phyloP scores from a whole-genome alignment of 2,329 filamentous ascomycete genomes.

The Colletotrichum australisinense region DNA sequence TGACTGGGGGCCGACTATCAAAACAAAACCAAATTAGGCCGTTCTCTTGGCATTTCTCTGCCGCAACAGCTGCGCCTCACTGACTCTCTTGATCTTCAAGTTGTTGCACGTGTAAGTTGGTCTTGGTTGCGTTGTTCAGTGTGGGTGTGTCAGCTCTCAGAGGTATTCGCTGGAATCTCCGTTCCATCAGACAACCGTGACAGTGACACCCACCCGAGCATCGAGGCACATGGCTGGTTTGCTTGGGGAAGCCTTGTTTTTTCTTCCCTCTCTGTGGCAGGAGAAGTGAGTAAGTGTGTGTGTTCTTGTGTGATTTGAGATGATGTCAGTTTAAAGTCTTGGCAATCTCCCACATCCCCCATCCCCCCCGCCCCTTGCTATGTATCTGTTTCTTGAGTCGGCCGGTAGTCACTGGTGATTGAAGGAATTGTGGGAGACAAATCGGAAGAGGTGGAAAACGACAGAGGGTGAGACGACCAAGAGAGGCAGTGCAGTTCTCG shows the following conservation, averaged over 20 bases:
- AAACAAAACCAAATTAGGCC: slow-evolving; percentile 2
- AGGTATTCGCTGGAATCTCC: slow-evolving; percentile 14
- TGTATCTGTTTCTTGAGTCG: not conserved
- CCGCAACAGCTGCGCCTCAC: not conserved
- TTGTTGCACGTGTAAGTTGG: slow-evolving; percentile 1
- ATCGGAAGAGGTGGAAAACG: slow-evolving; percentile 15
- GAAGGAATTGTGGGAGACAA: slow-evolving; percentile 5
- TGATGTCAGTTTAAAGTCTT: slow-evolving; percentile 28
- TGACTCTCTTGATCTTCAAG: not conserved
- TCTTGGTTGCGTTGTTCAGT: not conserved
- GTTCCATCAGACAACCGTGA: not conserved
- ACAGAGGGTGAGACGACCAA: slow-evolving; percentile 8
- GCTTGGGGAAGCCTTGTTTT: not conserved
- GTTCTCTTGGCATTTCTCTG: slow-evolving; percentile 1
- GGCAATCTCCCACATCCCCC: not conserved
- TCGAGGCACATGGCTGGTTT: not conserved
- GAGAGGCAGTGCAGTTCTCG: slow-evolving; percentile 24
- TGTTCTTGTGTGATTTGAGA: slow-evolving; percentile 20
- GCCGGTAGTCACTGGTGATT: slow-evolving; percentile 5
- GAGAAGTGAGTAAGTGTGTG: not conserved
- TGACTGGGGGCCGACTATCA: not conserved
- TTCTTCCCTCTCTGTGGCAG: not conserved
- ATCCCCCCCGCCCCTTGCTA: not conserved
- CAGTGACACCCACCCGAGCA: no score
- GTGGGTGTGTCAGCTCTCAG: slow-evolving; percentile 9